Evolutionary conservation across 768 basidiomycete species (phyloP).

Genomic region (Peribolospora kevripleyi): DNA sequence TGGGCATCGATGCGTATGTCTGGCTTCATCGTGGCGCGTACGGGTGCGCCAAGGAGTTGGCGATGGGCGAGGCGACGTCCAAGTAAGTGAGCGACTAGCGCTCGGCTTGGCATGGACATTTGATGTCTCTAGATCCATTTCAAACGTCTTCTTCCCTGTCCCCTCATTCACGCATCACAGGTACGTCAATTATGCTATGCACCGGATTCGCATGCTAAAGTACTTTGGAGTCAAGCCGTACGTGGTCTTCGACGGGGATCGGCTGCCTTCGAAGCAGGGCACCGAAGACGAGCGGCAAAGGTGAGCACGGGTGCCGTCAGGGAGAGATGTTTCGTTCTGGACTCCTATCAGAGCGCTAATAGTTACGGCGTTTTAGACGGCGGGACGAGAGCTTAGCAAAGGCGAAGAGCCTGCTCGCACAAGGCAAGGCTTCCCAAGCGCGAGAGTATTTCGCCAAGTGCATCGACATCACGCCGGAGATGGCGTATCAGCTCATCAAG

Average conservation of each 20-base stretch:
- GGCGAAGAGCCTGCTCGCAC: slow-evolving; percentile 45
- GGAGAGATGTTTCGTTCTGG: too few species aligned
- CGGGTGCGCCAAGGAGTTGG: slow-evolving; percentile 71
- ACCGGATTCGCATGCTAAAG: slow-evolving; percentile 58
- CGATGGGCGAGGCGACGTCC: slow-evolving; percentile 53
- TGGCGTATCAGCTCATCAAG: slow-evolving; percentile 96
- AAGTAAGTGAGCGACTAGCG: slow-evolving; percentile 28
- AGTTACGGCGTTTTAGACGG: slow-evolving; percentile 17
- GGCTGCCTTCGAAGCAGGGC: slow-evolving; percentile 73
- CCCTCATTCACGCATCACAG: slow-evolving; percentile 24
- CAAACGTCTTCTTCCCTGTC: background rate
- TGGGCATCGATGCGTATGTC: slow-evolving; percentile 87
- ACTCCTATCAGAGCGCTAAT: background rate
- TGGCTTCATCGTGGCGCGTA: slow-evolving; percentile 43
- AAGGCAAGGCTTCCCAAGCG: slow-evolving; percentile 58
- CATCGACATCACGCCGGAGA: slow-evolving; percentile 83
- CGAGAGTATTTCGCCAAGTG: slow-evolving; percentile 73
- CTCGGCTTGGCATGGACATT: background rate
- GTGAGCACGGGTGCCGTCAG: slow-evolving; percentile 14
- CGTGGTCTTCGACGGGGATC: slow-evolving; percentile 89
- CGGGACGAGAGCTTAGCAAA: slow-evolving; percentile 52
- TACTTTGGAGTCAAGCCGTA: slow-evolving; percentile 69
- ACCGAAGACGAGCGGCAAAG: slow-evolving; percentile 57
- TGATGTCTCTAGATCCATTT: background rate
- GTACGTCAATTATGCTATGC: slow-evolving; percentile 93